These are phyloP conservation scores for Dioscorea dumetorum DNA, from an alignment of 106 monocot species.

Conservation along the genomic window DNA sequence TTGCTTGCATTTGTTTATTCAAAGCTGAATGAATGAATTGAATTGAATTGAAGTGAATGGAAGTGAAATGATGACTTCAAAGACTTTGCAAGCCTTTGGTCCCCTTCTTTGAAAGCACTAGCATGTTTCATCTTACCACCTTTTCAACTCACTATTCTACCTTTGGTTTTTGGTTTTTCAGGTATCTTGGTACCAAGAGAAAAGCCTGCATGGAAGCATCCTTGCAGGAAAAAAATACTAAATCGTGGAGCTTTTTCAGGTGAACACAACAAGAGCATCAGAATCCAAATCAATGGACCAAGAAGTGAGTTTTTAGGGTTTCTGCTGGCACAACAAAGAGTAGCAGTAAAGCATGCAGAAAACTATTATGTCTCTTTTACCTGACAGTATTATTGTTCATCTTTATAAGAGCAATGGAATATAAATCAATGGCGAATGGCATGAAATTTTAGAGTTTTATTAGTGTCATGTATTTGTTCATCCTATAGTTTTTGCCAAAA, in stretches of 20 bases:
- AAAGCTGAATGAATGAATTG: background rate
- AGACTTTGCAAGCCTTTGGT: background rate
- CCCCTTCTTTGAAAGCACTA: background rate
- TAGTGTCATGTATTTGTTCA: too few species aligned
- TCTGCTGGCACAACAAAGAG: background rate
- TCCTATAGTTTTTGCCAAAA: too few species aligned
- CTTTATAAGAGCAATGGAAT: background rate
- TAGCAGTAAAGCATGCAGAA: background rate
- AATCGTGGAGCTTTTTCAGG: conserved; percentile 4
- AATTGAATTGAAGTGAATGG: too few species aligned
- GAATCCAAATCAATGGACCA: background rate
- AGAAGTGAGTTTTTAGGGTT: background rate
- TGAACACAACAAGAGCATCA: background rate
- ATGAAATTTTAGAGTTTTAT: too few species aligned
- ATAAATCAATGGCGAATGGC: background rate
- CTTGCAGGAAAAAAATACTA: conserved; percentile 1
- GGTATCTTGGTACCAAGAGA: background rate
- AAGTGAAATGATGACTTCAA: background rate
- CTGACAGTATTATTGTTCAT: background rate
- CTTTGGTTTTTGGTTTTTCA: background rate
- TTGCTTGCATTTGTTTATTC: background rate
- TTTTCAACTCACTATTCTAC: background rate
- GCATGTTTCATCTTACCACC: background rate
- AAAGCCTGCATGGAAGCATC: conserved; percentile 12
- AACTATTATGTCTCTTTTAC: background rate